Base-by-base conservation (phyloP, 345 rosid species). In the Melastoma malabathricum region DNA sequence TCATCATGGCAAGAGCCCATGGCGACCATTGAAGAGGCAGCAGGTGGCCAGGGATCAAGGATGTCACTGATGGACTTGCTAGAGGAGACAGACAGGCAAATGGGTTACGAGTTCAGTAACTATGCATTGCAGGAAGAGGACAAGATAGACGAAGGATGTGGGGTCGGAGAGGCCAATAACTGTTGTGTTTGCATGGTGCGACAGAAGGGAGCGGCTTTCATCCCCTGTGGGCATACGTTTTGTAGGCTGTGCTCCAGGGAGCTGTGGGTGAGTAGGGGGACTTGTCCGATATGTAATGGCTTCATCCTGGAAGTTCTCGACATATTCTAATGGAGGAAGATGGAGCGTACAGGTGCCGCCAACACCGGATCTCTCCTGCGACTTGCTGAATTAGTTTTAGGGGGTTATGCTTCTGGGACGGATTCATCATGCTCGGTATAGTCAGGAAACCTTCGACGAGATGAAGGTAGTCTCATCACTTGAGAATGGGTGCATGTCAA, bases 231-330 rank as follows among this genome's bases (percentile, higher is more conserved):
- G 17, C 98, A 92, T 38, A 80, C 95, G 0, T 87, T 84, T 61
- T 92, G 98, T 64, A 73, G 95, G 68, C 52, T 84, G 55, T 92
- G 98, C 45, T 92, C 98, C 10, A 87, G 85, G 68, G 98, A 92
- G 81, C 93, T 87, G 12, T 66, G 74, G 81, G 96, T 79, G 23
- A 84, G 83, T 62, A 77, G 93, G 58, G 96, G 96, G 5, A 79
- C 74, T 55, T 92, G 98, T 58, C 98, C 98, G 3, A 75, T 87
- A 16, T 92, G 98, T 77, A 87, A 82, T 22, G 75, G 70, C 12
- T 81, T 69, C 65, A 86, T 92, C 27, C 59, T 79, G 52, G 98
- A 87, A 61, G 75, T 87, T 58, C 89, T 92, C 47, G 95, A 84
- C 52, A 84, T 92, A 50, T 92, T 92, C 58, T 88, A 61, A 12